Percentiles rank a stretch among this genome's conserved stretches.
These are phyloP conservation scores for Wickerhamomyces mucosus DNA, from an alignment of 805 yeast genomes.

Conservation along the genomic window DNA sequence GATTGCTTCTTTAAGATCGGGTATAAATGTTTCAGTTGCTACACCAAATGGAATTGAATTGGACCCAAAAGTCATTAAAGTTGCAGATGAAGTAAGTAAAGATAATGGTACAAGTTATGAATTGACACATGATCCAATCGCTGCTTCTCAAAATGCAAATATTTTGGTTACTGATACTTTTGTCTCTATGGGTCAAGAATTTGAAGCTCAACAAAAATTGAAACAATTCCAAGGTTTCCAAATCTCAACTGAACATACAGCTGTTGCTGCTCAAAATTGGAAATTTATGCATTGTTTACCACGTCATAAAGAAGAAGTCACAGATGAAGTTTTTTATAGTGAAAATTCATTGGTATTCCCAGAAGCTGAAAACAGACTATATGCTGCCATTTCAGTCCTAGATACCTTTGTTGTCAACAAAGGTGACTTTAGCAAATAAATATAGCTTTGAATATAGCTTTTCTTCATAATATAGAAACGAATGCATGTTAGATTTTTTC, in stretches of 20 bases:
- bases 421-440: constrained; percentile 39
- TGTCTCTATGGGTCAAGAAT: constrained; percentile 97
- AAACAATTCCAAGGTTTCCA: constrained; percentile 83
- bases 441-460: no score
- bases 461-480: no score
- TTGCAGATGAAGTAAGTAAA: constrained; percentile 43
- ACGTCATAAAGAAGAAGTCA: constrained; percentile 89
- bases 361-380: constrained; percentile 93
- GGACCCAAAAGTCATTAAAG: constrained; percentile 40
- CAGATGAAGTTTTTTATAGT: constrained; percentile 86
- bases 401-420: constrained; percentile 85
- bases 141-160: constrained; percentile 66
- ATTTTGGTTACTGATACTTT: constrained; percentile 93
- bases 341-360: constrained; percentile 79
- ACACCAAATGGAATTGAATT: constrained; percentile 71
- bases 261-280: constrained; percentile 58
- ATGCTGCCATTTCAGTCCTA: constrained; percentile 91
- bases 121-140: constrained; percentile 61
- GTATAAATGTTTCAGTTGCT: constrained; percentile 78
- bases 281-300: constrained; percentile 98
- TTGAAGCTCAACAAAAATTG: constrained; percentile 60
- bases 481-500: no score
- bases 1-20: constrained; percentile 75
- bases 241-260: constrained; percentile 57
- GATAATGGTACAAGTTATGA: constrained; percentile 45